Evolutionary conservation across 805 yeast species (phyloP), one percentile per base, ranked within the genome.

Genomic region (Ogataea thermomethanolica): DNA sequence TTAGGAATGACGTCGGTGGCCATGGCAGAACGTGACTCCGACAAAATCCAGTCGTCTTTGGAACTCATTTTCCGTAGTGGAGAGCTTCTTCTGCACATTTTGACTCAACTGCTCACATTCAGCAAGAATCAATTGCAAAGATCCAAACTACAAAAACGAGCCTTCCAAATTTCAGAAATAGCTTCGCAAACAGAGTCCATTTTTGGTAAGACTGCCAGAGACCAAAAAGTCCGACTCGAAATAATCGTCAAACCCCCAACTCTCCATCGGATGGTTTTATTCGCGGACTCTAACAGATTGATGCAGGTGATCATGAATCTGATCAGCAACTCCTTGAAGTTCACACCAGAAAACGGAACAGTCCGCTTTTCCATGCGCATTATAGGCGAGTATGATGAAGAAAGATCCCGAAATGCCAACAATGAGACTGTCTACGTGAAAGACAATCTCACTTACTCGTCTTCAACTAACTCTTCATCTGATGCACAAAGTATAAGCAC

Each of bases 1-100:
- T 67, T 93, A 39, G 98, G 98, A 48, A 86, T 91, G 90, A 86
- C 97, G 0, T 84, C 95, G 2, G 84, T 91, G 41, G 90, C 96
- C 5, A 79, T 89, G 85, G 93, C 85, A 14, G 98, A 93, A 58
- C 70, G 70, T 22, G 91, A 86, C 50, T 70, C 71, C 4, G 62
- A 69, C 10, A 78, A 80, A 49, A 79, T 89, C 10, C 83, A 84
- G 53, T 81, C 81, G 35, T 81, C 90, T 12, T 66, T 90, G 51
- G 84, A 84, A 47, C 73, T 91, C 38, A 90, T 91, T 38, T 87
- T 85, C 63, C 75, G 95, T 55, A 84, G 95, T 22, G 99, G 99
- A 27, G 98, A 93, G 62, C 67, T 91, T 31, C 66, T 93, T 41
- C 62, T 93, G 49, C 96, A 91, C 63, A 81, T 93, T 42, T 73